Percentiles rank a stretch among this genome's conserved stretches.
Conservation (phyloP, 495 filamentous ascomycete genomes). For the Daldinia bambusicola region DNA sequence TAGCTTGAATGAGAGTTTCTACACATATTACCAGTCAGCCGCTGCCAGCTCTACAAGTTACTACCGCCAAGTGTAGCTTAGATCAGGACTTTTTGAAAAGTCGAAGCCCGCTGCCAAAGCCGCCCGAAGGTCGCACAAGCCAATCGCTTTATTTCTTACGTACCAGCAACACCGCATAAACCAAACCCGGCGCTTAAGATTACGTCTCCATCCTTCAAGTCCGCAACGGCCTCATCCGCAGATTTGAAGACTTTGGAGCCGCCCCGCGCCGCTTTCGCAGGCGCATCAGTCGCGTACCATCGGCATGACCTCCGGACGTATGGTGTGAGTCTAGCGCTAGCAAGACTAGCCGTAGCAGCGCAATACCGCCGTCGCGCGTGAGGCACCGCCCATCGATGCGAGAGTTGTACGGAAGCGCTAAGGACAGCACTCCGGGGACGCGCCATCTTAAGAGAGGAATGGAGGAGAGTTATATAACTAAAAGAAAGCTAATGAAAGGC, state of each 20-base stretch:
- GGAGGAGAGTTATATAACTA: constrained; percentile 5
- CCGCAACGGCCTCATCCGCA: constrained; percentile 69
- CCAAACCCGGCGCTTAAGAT: constrained; percentile 71
- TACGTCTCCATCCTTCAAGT: constrained; percentile 66
- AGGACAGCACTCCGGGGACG: constrained; percentile 30
- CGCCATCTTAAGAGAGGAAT: constrained; percentile 35
- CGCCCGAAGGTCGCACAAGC: background rate
- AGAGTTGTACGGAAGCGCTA: constrained; percentile 36
- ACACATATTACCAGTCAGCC: background rate
- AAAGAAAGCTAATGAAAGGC: background rate
- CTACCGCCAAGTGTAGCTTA: background rate
- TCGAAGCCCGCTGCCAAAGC: background rate
- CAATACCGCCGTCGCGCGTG: constrained; percentile 28
- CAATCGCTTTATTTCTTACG: constrained; percentile 24
- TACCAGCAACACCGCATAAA: constrained; percentile 68
- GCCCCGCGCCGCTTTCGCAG: constrained; percentile 47
- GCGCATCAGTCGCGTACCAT: constrained; percentile 41
- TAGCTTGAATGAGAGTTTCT: constrained; percentile 64
- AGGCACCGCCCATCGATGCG: constrained; percentile 39
- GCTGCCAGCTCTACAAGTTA: background rate
- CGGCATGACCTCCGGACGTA: constrained; percentile 18
- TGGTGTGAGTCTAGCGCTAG: constrained; percentile 4
- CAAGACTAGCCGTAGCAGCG: background rate
- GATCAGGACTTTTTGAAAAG: background rate
- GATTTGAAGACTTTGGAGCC: constrained; percentile 65